Evolutionary conservation across 768 basidiomycete genomes (phyloP), one percentile per base, ranked within the genome.

Genomic region (Leucocoprinus birnbaumii): DNA sequence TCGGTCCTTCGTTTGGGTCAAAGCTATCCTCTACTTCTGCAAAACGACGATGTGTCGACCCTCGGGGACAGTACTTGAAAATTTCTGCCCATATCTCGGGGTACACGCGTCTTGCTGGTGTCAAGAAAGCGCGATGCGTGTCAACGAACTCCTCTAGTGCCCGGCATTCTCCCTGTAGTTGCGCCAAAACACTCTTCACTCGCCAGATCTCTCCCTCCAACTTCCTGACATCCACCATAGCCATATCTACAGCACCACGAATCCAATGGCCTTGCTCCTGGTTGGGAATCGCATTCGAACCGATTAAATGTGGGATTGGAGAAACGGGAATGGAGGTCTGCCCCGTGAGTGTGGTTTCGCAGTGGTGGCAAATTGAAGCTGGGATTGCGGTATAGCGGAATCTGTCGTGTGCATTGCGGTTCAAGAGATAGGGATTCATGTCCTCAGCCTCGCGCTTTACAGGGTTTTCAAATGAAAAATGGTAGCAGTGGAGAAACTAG

Each of bases 11-110:
- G n/a, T 31, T 50, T 6, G 59, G 48, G 37, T 60, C 56, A 48
- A 60, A 60, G n/a, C 52, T 57, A 42, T 60, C 59, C 25, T 57
- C 52, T 26, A 58, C 52, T 24, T 60, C 59, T 6, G 49, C 9
- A 10, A 60, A 46, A 3, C 55, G 59, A n/a, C 50, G 57, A 24
- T 37, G 56, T 18, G 3, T 34, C 16, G 59, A 53, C 25, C 59
- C 59, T 31, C 50, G 42, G 24, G 56, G 52, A 26, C 59, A 60
- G 31, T 48, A 37, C 24, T 51, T 46, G 41, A 60, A 60, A 22
- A 60, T 60, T 48, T 60, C 59, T 7, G 56, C 51, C 48, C 51
- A 48, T 38, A 60, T 40, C 31, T 60, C 59, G 10, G 59, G 59
- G 26, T 55, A 60, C 13, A 60, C 48, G 8, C 59, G 49, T n/a